Percentiles rank a stretch among this genome's conserved stretches.
phyloP scores from a whole-genome alignment of 78 protist species.

The slime mould (Dictyostelium discoideum) region DNA sequence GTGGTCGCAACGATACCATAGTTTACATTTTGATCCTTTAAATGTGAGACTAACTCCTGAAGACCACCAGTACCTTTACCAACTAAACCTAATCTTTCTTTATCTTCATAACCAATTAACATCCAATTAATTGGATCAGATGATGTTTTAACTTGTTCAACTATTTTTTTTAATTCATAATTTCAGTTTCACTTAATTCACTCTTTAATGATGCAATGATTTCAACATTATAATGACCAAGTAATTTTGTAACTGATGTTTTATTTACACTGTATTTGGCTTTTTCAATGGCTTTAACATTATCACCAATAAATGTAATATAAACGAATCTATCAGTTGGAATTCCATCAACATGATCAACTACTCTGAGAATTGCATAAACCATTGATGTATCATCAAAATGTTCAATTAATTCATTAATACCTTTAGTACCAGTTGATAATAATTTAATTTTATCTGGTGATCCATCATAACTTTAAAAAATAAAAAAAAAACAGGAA shows the following conservation, averaged over 20 bases:
- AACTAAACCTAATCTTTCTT: background rate
- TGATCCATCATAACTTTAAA: constrained; percentile 26
- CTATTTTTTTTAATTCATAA: background rate
- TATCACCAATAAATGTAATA: constrained; percentile 62
- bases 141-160: constrained; percentile 28
- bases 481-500: too few relatives aligned
- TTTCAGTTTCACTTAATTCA: constrained; percentile 28
- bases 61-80: constrained; percentile 68
- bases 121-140: constrained; percentile 41
- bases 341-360: constrained; percentile 40
- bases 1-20: constrained; percentile 56
- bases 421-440: constrained; percentile 48
- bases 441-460: constrained; percentile 48
- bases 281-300: background rate
- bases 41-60: constrained; percentile 6
- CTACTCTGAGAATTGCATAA: constrained; percentile 63
- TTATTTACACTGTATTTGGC: constrained; percentile 23
- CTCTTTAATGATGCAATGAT: constrained; percentile 35
- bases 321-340: constrained; percentile 61
- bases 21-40: background rate
- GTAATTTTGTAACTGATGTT: constrained; percentile 21
- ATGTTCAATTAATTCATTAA: constrained; percentile 47
- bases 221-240: constrained; percentile 78
- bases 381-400: constrained; percentile 28
- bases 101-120: constrained; percentile 48